Conservation (phyloP, 164 flowering plant genomes). For the Tetracentron sinense region DNA sequence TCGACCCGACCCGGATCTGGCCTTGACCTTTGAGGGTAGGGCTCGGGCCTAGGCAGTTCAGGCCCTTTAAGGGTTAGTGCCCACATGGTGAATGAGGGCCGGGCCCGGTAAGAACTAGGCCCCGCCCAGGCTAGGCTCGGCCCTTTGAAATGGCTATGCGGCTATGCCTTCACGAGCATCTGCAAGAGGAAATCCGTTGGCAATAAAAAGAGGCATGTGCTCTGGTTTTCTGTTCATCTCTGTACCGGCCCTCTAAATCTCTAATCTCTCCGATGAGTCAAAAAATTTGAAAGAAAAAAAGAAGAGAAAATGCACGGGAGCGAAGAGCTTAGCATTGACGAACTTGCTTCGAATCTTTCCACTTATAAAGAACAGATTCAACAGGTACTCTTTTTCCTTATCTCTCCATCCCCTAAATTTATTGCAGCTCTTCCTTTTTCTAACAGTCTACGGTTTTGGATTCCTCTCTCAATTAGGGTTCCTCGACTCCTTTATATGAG, state of each 20-base stretch:
- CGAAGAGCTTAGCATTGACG: slow-evolving; percentile 58
- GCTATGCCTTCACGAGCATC: no score
- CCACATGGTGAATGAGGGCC: no score
- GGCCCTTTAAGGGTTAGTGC: no score
- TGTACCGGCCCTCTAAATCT: not conserved
- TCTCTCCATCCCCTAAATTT: not conserved
- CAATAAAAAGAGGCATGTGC: no score
- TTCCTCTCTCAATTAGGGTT: not conserved
- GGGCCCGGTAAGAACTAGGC: no score
- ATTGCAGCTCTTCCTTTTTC: not conserved
- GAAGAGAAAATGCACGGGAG: slow-evolving; percentile 28
- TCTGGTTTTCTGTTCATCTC: not conserved
- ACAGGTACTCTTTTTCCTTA: slow-evolving; percentile 44
- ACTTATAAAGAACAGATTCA: slow-evolving; percentile 47
- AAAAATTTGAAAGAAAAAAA: not conserved
- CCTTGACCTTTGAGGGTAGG: no score
- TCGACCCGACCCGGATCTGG: no score
- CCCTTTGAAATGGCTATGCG: no score
- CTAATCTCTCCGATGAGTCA: not conserved
- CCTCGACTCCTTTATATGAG: not conserved
- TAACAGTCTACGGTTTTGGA: not conserved
- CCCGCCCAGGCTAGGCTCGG: no score
- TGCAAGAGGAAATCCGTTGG: no score
- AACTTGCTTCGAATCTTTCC: slow-evolving; percentile 57
- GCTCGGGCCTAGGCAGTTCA: no score